Percentiles rank a stretch among this genome's conserved stretches.
Conservation (phyloP, 805 yeast species). For the Yarrowia bubula region DNA sequence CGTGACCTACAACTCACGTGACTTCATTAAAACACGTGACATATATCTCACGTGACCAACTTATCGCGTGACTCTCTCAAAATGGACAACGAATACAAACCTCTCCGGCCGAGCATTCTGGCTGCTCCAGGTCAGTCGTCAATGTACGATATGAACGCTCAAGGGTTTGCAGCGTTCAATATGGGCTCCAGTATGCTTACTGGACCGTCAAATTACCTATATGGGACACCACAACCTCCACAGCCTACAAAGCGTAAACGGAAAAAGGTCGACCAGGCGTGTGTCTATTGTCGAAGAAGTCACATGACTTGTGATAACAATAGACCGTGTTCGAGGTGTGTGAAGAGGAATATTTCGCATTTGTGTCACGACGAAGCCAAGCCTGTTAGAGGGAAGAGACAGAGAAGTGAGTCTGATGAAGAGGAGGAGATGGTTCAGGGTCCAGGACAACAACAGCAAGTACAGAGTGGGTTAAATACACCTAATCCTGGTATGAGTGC, state of each 20-base stretch:
- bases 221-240: conserved; percentile 1
- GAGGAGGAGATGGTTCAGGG: conserved; percentile 4
- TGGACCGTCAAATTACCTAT: neutral
- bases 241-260: conserved; percentile 11
- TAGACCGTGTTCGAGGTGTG: conserved; percentile 76
- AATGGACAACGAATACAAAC: conserved; percentile 22
- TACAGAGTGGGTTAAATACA: neutral
- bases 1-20: neutral
- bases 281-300: conserved; percentile 87
- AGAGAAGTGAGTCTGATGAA: conserved; percentile 6
- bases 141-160: conserved; percentile 21
- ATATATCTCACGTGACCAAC: neutral
- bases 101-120: conserved; percentile 13
- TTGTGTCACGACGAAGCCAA: conserved; percentile 67
- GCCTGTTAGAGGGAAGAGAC: conserved; percentile 5
- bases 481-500: neutral
- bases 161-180: conserved; percentile 13
- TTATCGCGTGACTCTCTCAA: neutral
- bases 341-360: conserved; percentile 84
- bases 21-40: neutral
- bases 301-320: conserved; percentile 87
- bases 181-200: conserved; percentile 1
- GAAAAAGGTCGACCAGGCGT: conserved; percentile 47
- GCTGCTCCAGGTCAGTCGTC: conserved; percentile 26
- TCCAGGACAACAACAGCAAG: neutral